phyloP scores from a whole-genome alignment of 805 yeast genomes.

The Monosporozyma solicola region DNA sequence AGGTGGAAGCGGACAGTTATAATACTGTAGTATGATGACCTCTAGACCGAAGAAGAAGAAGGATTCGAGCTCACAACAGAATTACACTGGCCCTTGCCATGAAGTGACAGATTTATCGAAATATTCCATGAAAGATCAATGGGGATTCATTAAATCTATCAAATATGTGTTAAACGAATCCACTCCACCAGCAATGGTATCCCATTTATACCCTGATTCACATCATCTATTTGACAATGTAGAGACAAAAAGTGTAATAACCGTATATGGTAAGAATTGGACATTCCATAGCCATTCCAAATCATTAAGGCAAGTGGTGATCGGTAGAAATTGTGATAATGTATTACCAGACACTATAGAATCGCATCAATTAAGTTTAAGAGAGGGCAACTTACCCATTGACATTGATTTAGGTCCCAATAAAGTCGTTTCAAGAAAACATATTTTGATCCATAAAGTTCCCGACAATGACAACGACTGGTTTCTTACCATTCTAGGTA shows the following conservation, averaged over 20 bases:
- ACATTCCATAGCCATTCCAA: conserved; percentile 54
- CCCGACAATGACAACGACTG: conserved; percentile 65
- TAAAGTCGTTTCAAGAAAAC: conserved; percentile 88
- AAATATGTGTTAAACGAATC: conserved; percentile 64
- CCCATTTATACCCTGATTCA: conserved; percentile 44
- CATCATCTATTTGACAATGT: conserved; percentile 47
- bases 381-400: background rate
- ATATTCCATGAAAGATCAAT: conserved; percentile 16
- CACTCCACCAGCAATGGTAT: conserved; percentile 66
- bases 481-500: conserved; percentile 43
- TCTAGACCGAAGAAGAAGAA: background rate
- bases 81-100: background rate
- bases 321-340: conserved; percentile 69
- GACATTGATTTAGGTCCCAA: conserved; percentile 92
- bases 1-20: background rate
- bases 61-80: background rate
- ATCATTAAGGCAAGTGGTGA: conserved; percentile 15
- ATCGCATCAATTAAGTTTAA: background rate
- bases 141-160: conserved; percentile 62
- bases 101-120: background rate
- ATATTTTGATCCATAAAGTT: conserved; percentile 64
- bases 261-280: conserved; percentile 89
- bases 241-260: conserved; percentile 65
- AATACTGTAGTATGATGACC: background rate
- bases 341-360: background rate